Evolutionary conservation across 2,329 filamentous ascomycete species (phyloP), one percentile per base, ranked within the genome.

Genomic region (Aspergillus sp.): DNA sequence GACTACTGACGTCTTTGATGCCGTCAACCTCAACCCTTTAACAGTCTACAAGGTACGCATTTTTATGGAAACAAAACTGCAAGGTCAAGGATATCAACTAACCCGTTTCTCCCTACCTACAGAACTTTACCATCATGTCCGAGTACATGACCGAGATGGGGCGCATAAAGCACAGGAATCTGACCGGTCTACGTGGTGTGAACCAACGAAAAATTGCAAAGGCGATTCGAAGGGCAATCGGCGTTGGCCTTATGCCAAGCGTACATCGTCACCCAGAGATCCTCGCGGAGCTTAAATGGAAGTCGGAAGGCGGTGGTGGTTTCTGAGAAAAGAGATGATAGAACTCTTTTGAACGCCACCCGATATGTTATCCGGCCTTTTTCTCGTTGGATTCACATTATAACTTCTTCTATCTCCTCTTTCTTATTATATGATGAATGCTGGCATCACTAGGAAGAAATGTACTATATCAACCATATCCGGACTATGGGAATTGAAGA

Each of bases 121-220:
- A 96, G 92, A 99, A 99, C 77, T 96, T 96, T 74, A 86, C 90
- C 39, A 85, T 99, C 60, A 89, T 98, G 76, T 89, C 89, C 33
- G 92, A 97, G 73, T 97, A 89, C 74, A 89, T 95, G 69, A 91
- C 90, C 0, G 77, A 87, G 11, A 90, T 91, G 78, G 95, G 93
- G 51, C 86, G 92, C 59, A 97, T 99, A 73, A 89, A 86, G 77
- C 86, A 89, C 72, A 82, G 84, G n/a, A 82, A 75, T 5, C 80
- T 87, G 22, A 98, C 93, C 0, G 91, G 91, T 13, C 80, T 99
- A 60, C 84, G 91, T 57, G 89, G 90, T 3, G 89, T 90, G 64
- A 98, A 98, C 80, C 95, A 99, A 80, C 84, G 95, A 65, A 92
- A 89, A 78, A 86, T 99, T 71, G 90, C 93, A 61, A 97, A 96